Evolutionary conservation across 768 basidiomycete species (phyloP), one percentile per base, ranked within the genome.

Genomic region (Russula griseocarnosa): DNA sequence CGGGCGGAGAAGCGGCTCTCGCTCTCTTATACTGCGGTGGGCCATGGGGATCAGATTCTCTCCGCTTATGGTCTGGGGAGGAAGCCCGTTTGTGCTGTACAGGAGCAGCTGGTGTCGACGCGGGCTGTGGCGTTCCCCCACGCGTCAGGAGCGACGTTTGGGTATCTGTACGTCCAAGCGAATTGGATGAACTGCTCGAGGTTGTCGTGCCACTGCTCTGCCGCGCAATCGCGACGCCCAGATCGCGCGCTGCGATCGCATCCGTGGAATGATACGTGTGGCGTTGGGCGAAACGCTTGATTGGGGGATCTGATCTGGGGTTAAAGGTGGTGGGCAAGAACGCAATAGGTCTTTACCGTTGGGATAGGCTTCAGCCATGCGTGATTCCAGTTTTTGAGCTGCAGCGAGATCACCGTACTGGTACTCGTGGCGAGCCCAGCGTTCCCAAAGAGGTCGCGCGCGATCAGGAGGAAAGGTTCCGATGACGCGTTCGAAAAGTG

Each of bases 401-500:
- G 91, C 88, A 49, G 90, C 86, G 40, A 95, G 79, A 74, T 95
- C 93, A n/a, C 93, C 93, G 71, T 90, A 98, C 70, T 92, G 88
- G 76, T 94, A 98, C 74, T 97, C 93, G 76, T 96, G 96, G 60
- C 88, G 82, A 5, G 94, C 87, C 97, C 95, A 98, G 50, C 92
- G 84, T 71, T 97, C 94, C 95, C 95, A 99, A 20, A 98, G 80
- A 0, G 90, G 87, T 40, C 90, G 81, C 18, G 92, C 92, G 47
- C 85, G 83, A 51, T 92, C 90, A 9, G 90, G 77, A 13, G 87
- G 75, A 73, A 97, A 93, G 5, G 82, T 87, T 18, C 81, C 74
- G 28, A 96, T 89, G 8, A 92, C 87, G 30, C 91, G 85, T 72
- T 99, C 96, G 72, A 99, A 99, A 30, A 98, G 78, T 0, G 96